phyloP scores from a whole-genome alignment of 805 yeast genomes.

The Phaffomyces antillensis region DNA sequence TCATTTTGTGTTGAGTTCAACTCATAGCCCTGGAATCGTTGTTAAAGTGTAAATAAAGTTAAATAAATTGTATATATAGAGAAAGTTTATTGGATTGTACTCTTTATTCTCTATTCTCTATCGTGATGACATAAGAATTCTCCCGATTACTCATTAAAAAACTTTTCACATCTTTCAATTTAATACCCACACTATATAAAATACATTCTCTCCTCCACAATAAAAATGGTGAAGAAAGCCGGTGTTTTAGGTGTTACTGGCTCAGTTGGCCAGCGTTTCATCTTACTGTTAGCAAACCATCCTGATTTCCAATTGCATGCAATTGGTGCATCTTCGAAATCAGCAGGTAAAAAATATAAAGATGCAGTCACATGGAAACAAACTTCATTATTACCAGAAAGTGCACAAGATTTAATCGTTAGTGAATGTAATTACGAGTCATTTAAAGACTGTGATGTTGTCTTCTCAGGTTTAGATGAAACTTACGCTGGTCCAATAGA shows the following conservation, averaged over 20 bases:
- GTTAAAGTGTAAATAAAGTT: constrained; percentile 31
- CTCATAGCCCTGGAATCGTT: constrained; percentile 75
- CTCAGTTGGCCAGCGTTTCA: constrained; percentile 94
- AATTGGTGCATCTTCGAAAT: constrained; percentile 88
- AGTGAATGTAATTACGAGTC: constrained; percentile 69
- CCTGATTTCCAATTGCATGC: constrained; percentile 83
- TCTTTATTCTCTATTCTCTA: not conserved
- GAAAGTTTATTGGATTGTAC: no score
- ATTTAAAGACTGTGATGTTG: constrained; percentile 87
- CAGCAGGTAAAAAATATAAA: constrained; percentile 82
- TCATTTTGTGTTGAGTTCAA: constrained; percentile 57
- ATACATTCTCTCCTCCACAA: no score
- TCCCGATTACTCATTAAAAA: not conserved
- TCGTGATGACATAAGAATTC: not conserved
- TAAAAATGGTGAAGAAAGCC: constrained; percentile 34
- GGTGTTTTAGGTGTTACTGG: constrained; percentile 99
- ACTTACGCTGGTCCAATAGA: constrained; percentile 93
- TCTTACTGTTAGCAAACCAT: constrained; percentile 73
- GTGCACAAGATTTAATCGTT: constrained; percentile 57
- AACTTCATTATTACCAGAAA: constrained; percentile 69
- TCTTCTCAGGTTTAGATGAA: constrained; percentile 90
- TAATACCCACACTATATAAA: no score
- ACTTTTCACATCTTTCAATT: not conserved
- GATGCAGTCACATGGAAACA: constrained; percentile 96
- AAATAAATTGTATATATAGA: not conserved